These are phyloP conservation scores for Begonia loranthoides DNA, from an alignment of 306 rosid species.

Conservation along the genomic window DNA sequence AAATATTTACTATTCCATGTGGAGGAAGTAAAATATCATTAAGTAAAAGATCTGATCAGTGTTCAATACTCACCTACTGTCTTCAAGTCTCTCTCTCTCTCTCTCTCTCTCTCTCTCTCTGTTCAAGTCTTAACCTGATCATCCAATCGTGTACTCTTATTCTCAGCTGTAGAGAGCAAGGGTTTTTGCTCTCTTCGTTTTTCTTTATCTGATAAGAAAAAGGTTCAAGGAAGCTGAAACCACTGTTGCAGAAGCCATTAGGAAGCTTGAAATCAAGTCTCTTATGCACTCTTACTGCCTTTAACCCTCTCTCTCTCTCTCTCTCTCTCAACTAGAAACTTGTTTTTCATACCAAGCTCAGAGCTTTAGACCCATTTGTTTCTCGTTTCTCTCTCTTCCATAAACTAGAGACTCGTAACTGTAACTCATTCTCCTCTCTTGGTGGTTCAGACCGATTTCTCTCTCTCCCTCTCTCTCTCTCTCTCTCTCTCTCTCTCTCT, in stretches of 20 bases:
- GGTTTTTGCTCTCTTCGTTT: neutral
- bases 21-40: too few species aligned
- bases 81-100: too few species aligned
- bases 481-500: neutral
- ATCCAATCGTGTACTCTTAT: neutral
- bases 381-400: neutral
- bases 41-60: too few species aligned
- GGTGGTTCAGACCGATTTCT: neutral
- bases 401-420: too few species aligned
- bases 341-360: neutral
- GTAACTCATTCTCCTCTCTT: too few species aligned
- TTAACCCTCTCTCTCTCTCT: slow-evolving; percentile 9
- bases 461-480: neutral
- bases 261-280: slow-evolving; percentile 20
- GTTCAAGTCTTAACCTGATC: too few species aligned
- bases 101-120: too few species aligned
- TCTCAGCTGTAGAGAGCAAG: neutral
- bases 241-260: neutral
- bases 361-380: neutral
- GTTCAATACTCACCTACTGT: too few species aligned
- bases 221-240: slow-evolving; percentile 13
- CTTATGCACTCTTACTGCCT: slow-evolving; percentile 26
- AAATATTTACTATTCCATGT: too few species aligned
- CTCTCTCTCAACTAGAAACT: neutral
- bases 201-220: slow-evolving; percentile 1